These are phyloP conservation scores for Beauveria scarabaeidicola DNA, from an alignment of 2,329 filamentous ascomycete genomes.

Conservation along the genomic window DNA sequence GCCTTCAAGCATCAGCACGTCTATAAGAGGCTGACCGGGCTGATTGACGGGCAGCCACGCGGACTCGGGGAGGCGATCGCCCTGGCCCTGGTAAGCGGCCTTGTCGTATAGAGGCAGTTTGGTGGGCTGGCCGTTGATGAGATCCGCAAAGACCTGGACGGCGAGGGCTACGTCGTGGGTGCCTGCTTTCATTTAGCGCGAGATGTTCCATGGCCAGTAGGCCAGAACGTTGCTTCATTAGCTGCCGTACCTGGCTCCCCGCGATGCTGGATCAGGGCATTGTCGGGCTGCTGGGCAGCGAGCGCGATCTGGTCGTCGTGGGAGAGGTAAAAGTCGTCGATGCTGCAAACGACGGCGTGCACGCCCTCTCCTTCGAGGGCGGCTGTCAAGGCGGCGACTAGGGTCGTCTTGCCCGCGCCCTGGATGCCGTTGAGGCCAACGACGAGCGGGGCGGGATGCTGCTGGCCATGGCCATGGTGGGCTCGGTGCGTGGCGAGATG, in stretches of 20 bases:
- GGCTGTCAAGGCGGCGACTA: slow-evolving; percentile 59
- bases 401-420: slow-evolving; percentile 85
- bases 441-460: slow-evolving; percentile 44
- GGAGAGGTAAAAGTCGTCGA: slow-evolving; percentile 83
- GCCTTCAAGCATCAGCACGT: slow-evolving; percentile 75
- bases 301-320: slow-evolving; percentile 60
- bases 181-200: slow-evolving; percentile 16
- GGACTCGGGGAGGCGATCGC: slow-evolving; percentile 58
- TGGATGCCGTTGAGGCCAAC: slow-evolving; percentile 87
- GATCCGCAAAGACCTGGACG: slow-evolving; percentile 49
- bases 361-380: slow-evolving; percentile 49
- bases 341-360: slow-evolving; percentile 65
- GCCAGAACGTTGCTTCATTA: background rate
- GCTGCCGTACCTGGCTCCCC: slow-evolving; percentile 60
- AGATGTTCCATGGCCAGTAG: background rate
- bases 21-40: slow-evolving; percentile 38
- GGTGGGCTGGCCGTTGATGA: slow-evolving; percentile 45
- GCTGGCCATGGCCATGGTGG: background rate
- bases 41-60: slow-evolving; percentile 54
- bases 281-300: slow-evolving; percentile 55
- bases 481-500: slow-evolving; percentile 44
- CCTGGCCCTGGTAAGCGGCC: slow-evolving; percentile 63
- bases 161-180: slow-evolving; percentile 69
- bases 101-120: slow-evolving; percentile 75
- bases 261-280: slow-evolving; percentile 69